Evolutionary conservation across 352 stramenopile species (phyloP), one percentile per base, ranked within the genome.

Genomic region (Globisporangium orthogonon): DNA sequence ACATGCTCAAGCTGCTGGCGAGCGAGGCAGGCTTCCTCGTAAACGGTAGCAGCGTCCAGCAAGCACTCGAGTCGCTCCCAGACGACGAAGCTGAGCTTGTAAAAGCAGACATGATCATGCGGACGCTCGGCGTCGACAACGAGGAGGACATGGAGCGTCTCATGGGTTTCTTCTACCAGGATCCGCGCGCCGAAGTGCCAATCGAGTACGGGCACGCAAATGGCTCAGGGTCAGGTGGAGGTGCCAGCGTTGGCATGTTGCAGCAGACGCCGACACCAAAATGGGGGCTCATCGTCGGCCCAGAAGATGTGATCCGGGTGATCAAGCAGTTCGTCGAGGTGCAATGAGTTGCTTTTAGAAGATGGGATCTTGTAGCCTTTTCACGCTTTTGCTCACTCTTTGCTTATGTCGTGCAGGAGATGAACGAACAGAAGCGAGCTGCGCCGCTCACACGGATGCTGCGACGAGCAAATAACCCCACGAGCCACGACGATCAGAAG

Each of bases 241-340:
- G n/a, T 6, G 17, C 5, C 10, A 28, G 52, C 28, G 49, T 14
- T 28, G 46, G 37, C 1, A 56, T 51, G 4, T 41, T 50, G 11
- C 62, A 62, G 4, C 62, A 52, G 9, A 53, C 60, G 2, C 62
- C 68, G 4, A 74, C 65, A 0, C 52, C 70, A 3, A 76, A 86
- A 39, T 86, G 74, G 69, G 79, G 80, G 1, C 62, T 95, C 18
- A 79, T 90, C 4, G 72, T 97, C 29, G 70, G 73, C 11, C 83
- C 87, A 1, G 87, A 97, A 45, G 78, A 96, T 44, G 89, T 97
- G 28, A 87, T 97, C 29, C 71, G 74, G 18, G 83, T 93, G 15
- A 88, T 95, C 61, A 89, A 89, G 15, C 70, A 75, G 39, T 97
- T 96, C 57, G 84, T 96, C n/a, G 74, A 95, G 64, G 86, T 91